Percentiles rank a stretch among this genome's conserved stretches.
Conservation (phyloP, 139 green algal genomes). For the Micractinium conductrix region DNA sequence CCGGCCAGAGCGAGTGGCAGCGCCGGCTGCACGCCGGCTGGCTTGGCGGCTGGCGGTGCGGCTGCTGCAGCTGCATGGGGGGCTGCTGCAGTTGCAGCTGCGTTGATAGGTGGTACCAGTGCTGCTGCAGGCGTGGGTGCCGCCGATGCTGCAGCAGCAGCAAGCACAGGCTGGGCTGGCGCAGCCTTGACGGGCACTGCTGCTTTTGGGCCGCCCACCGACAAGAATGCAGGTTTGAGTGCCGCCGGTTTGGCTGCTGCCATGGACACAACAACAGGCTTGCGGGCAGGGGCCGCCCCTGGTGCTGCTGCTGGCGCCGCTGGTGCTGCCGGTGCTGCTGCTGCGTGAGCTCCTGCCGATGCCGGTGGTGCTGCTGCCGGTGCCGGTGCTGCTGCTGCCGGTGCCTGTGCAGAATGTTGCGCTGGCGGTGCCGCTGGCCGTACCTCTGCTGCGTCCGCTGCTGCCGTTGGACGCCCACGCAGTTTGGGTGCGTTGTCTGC, state of each 20-base stretch:
- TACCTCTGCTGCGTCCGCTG: background rate
- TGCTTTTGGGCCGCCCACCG: no score
- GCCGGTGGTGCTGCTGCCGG: background rate
- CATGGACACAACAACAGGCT: background rate
- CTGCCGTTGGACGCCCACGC: background rate
- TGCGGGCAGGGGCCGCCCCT: background rate
- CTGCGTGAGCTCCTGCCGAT: background rate
- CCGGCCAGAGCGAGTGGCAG: background rate
- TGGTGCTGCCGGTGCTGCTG: background rate
- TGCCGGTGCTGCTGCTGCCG: background rate
- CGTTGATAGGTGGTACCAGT: background rate
- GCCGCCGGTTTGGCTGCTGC: background rate
- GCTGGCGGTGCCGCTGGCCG: background rate
- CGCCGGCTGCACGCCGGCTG: background rate
- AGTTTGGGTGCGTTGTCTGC: no score
- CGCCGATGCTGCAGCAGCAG: background rate
- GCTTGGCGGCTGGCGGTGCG: background rate
- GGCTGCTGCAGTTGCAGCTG: background rate
- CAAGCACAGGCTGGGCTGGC: slow-evolving; percentile 5
- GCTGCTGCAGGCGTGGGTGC: background rate
- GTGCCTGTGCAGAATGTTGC: no score
- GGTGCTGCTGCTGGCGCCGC: background rate
- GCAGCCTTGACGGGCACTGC: background rate
- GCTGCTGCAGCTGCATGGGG: background rate
- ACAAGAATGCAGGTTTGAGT: background rate